Percentiles rank a stretch among this genome's conserved stretches.
These are phyloP conservation scores for Excoecaria agallocha DNA, from an alignment of 345 rosid genomes.

Conservation along the genomic window DNA sequence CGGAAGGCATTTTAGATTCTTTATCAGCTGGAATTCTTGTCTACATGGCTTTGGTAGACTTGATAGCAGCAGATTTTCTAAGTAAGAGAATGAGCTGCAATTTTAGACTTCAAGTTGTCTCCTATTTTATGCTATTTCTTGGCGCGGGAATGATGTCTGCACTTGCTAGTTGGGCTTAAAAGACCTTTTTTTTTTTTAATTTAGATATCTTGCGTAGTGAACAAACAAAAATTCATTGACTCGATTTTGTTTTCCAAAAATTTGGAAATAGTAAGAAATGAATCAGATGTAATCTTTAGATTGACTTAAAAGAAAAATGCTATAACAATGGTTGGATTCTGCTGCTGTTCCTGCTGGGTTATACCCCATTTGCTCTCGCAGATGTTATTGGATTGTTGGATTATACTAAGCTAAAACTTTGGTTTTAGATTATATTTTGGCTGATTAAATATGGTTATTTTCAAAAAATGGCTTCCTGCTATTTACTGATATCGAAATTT, in stretches of 20 bases:
- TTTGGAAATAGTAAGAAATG: neutral
- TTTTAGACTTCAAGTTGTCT: constrained; percentile 63
- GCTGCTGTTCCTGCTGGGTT: too few species aligned
- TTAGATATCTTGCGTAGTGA: neutral
- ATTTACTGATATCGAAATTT: too few species aligned
- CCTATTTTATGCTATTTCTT: constrained; percentile 71
- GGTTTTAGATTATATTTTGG: too few species aligned
- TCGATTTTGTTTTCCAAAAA: neutral
- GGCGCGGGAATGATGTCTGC: constrained; percentile 91
- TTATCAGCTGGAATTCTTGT: constrained; percentile 84
- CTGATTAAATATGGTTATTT: too few species aligned
- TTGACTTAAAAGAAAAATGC: too few species aligned
- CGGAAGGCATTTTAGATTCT: constrained; percentile 79
- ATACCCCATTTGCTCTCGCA: too few species aligned
- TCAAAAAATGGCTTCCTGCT: too few species aligned
- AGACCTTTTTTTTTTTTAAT: neutral
- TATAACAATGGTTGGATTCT: too few species aligned
- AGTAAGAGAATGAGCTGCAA: constrained; percentile 92
- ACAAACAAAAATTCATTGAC: neutral
- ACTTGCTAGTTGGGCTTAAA: constrained; percentile 74
- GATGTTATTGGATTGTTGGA: too few species aligned
- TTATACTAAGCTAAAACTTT: too few species aligned
- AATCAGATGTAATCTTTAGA: neutral
- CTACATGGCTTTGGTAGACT: constrained; percentile 92
- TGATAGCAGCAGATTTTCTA: constrained; percentile 87